A percentile compares a stretch with the other conserved stretches of the same genome.
These are phyloP conservation scores for Platanthera guangdongensis DNA, from an alignment of 106 monocot genomes.

Conservation along the genomic window DNA sequence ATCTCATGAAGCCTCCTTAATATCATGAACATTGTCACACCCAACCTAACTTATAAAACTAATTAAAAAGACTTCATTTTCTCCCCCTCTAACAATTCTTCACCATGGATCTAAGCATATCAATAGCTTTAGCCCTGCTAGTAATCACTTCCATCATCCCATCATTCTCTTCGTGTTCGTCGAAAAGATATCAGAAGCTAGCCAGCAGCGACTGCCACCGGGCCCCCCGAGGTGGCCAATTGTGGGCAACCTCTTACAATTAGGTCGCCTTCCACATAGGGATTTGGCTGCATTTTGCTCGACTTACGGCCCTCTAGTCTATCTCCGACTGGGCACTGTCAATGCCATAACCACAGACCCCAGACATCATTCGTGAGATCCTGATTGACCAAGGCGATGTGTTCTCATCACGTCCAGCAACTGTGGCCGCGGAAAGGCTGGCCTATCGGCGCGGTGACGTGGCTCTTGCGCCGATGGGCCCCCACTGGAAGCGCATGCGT, in stretches of 20 bases:
- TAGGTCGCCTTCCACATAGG: slow-evolving; percentile 60
- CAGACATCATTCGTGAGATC: slow-evolving; percentile 79
- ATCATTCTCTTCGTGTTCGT: not conserved
- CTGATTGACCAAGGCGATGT: slow-evolving; percentile 71
- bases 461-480: slow-evolving; percentile 72
- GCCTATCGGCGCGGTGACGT: slow-evolving; percentile 78
- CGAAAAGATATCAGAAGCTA: not conserved
- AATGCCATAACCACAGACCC: slow-evolving; percentile 61
- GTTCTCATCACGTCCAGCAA: slow-evolving; percentile 76
- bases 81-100: not conserved
- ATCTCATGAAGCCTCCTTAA: not conserved
- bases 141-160: not conserved
- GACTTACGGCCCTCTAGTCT: slow-evolving; percentile 72
- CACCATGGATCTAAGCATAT: not conserved
- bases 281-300: slow-evolving; percentile 66
- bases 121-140: not conserved
- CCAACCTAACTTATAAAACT: not conserved
- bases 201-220: slow-evolving; percentile 37
- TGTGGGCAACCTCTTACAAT: slow-evolving; percentile 79
- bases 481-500: slow-evolving; percentile 82
- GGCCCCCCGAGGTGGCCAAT: slow-evolving; percentile 71
- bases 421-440: slow-evolving; percentile 53
- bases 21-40: not conserved
- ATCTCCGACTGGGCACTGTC: slow-evolving; percentile 68
- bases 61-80: not conserved